Base-by-base conservation (phyloP, 768 basidiomycete genomes). In the Candolleomyces aberdarensis region DNA sequence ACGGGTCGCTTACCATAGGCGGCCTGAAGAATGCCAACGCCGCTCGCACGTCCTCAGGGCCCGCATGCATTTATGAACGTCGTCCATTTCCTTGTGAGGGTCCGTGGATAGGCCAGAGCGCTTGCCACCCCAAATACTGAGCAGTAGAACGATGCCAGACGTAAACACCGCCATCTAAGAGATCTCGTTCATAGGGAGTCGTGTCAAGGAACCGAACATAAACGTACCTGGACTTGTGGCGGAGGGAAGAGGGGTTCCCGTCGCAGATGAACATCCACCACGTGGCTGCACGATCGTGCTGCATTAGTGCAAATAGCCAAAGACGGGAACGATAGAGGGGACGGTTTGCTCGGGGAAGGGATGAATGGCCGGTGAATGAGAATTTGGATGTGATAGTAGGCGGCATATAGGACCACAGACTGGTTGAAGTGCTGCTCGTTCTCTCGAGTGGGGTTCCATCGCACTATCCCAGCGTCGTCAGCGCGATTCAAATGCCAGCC, bases 331-430 rank as follows among this genome's bases (percentile, higher is more conserved):
- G 81, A 76, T 4, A 83, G 63, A 1, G 74, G 67, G 11, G 81
- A 78, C 0, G 79, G 79, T 61, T 78, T 81, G 47, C 76, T 74
- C 0, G 83, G 80, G 0, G 83, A 80, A 0, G 87, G 87, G 59
- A 94, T 86, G 73, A 91, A 92, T 0, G 90, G 87, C 2, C 91
- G 85, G 70, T 93, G 91, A 43, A 91, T 79, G 40, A 89, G 76
- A 62, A 93, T 91, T 70, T 89, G 85, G 14, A 85, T 74, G 59
- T 87, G 78, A 65, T 91, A 83, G 61, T 81, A 80, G 4, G 64
- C 67, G 17, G 71, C 68, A 60, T 82, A 82, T 3, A 92, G 75
- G 22, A 75, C 66, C 0, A 85, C 88, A 0, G 87, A 88, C 73
- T 90, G 87, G 56, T 82, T 77, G 70, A 91, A 79, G 65, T 81